phyloP scores from a whole-genome alignment of 768 basidiomycete species.

The Mycena latifolia region DNA sequence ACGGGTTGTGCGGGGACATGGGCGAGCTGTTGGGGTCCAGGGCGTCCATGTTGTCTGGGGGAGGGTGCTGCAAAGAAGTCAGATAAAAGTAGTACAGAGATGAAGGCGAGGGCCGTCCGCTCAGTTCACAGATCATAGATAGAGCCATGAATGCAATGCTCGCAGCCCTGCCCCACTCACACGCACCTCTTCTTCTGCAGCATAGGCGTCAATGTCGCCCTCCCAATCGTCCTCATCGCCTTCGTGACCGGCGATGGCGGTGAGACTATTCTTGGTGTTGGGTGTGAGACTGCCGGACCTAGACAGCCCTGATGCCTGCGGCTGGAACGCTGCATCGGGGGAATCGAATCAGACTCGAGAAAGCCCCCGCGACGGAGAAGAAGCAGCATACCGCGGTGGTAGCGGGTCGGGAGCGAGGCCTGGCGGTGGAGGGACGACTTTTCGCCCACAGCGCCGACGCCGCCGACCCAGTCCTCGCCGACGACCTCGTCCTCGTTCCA shows the following conservation, averaged over 20 bases:
- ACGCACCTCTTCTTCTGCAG: slow-evolving; percentile 79
- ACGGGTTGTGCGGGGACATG: slow-evolving; percentile 77
- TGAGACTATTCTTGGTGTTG: slow-evolving; percentile 83
- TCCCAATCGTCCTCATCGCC: slow-evolving; percentile 94
- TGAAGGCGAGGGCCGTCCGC: neutral
- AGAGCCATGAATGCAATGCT: slow-evolving; percentile 15
- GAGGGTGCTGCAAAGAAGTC: slow-evolving; percentile 41
- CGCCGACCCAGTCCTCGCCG: slow-evolving; percentile 85
- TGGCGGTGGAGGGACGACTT: slow-evolving; percentile 85
- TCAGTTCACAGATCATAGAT: too few species aligned
- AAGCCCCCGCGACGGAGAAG: slow-evolving; percentile 12
- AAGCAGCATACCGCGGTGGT: slow-evolving; percentile 72
- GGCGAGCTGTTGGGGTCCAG: slow-evolving; percentile 64
- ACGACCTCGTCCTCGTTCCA: slow-evolving; percentile 86
- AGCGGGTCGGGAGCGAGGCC: slow-evolving; percentile 84
- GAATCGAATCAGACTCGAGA: slow-evolving; percentile 35
- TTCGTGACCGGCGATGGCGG: slow-evolving; percentile 88
- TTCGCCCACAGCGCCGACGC: slow-evolving; percentile 87
- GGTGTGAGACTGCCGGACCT: slow-evolving; percentile 76
- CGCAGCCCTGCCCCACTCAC: slow-evolving; percentile 33
- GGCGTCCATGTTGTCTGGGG: slow-evolving; percentile 63
- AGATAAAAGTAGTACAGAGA: slow-evolving; percentile 12
- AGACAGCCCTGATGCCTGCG: slow-evolving; percentile 49
- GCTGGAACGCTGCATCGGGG: slow-evolving; percentile 61
- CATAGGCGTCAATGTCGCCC: slow-evolving; percentile 67